phyloP scores from a whole-genome alignment of 139 green algal genomes.

The Chlorokybus atmophyticus region DNA sequence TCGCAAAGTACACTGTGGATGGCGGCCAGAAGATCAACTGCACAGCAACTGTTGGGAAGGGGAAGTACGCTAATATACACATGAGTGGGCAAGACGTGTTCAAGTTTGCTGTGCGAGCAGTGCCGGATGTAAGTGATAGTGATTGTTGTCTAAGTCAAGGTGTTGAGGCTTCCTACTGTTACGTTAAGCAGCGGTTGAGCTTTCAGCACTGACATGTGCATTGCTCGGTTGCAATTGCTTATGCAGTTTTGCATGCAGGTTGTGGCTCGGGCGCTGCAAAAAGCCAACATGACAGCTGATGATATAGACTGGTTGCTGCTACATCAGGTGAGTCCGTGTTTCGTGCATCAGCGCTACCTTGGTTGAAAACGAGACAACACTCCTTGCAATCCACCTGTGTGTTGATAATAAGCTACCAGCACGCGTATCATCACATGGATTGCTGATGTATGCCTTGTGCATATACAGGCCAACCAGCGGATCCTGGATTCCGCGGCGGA shows the following conservation, averaged over 20 bases:
- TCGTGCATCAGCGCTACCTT: too few species aligned
- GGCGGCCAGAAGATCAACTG: slow-evolving; percentile 7
- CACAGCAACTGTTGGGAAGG: slow-evolving; percentile 7
- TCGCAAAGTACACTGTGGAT: not conserved
- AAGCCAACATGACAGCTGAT: slow-evolving; percentile 47
- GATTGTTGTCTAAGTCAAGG: too few species aligned
- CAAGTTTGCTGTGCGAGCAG: slow-evolving; percentile 87
- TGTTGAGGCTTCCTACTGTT: too few species aligned
- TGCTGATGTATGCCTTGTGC: too few species aligned
- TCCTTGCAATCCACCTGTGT: too few species aligned
- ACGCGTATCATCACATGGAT: too few species aligned
- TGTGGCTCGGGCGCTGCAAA: slow-evolving; percentile 55
- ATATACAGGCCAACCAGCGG: slow-evolving; percentile 86
- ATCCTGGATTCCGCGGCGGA: slow-evolving; percentile 83
- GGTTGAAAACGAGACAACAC: too few species aligned
- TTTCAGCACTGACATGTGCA: too few species aligned
- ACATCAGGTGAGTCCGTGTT: slow-evolving; percentile 51
- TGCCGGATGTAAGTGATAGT: slow-evolving; percentile 52
- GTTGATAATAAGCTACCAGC: too few species aligned
- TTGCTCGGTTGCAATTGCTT: too few species aligned
- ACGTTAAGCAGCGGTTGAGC: too few species aligned
- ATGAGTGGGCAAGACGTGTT: slow-evolving; percentile 98
- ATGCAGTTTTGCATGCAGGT: slow-evolving; percentile 27
- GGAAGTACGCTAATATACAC: slow-evolving; percentile 56
- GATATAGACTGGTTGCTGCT: slow-evolving; percentile 84